A percentile compares a stretch with the other conserved stretches of the same genome.
Evolutionary conservation across 2,329 filamentous ascomycete genomes (phyloP).

Genomic region (Trichocomaceae sp.): DNA sequence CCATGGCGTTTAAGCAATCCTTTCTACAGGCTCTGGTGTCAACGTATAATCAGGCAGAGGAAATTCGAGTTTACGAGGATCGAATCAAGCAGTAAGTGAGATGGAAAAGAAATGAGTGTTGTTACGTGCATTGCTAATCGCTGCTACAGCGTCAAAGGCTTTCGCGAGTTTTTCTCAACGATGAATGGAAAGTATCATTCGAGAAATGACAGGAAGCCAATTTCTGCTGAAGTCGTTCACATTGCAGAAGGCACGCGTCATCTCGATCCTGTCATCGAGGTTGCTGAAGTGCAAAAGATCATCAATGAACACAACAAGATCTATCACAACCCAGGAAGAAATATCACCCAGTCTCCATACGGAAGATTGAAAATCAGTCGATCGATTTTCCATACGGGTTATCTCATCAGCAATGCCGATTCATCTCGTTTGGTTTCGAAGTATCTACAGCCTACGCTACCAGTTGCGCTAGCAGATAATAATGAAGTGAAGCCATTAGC

Average conservation of each 20-base stretch:
- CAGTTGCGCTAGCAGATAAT: conserved; percentile 52
- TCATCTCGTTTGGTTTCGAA: conserved; percentile 61
- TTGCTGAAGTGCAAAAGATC: conserved; percentile 79
- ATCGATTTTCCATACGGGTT: conserved; percentile 85
- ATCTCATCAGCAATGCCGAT: conserved; percentile 69
- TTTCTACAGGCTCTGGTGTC: conserved; percentile 75
- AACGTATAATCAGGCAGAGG: conserved; percentile 76
- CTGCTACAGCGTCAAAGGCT: conserved; percentile 58
- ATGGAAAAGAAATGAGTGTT: neutral
- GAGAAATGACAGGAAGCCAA: conserved; percentile 52
- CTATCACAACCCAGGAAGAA: conserved; percentile 26
- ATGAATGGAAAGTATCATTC: conserved; percentile 59
- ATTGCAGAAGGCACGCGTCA: conserved; percentile 69
- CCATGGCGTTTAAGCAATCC: conserved; percentile 86
- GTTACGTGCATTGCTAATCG: neutral
- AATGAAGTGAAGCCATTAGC: conserved; percentile 73
- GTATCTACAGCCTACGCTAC: conserved; percentile 56
- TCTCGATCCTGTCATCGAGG: conserved; percentile 71
- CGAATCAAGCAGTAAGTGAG: conserved; percentile 48
- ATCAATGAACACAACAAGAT: conserved; percentile 73
- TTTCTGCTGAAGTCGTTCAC: conserved; percentile 75
- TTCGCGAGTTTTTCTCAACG: conserved; percentile 73
- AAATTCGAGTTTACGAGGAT: conserved; percentile 66
- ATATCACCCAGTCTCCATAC: conserved; percentile 36
- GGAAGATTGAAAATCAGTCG: conserved; percentile 67